A percentile compares a stretch with the other conserved stretches of the same genome.
These are phyloP conservation scores for Salix purpurea DNA, from an alignment of 345 rosid genomes.

Conservation along the genomic window DNA sequence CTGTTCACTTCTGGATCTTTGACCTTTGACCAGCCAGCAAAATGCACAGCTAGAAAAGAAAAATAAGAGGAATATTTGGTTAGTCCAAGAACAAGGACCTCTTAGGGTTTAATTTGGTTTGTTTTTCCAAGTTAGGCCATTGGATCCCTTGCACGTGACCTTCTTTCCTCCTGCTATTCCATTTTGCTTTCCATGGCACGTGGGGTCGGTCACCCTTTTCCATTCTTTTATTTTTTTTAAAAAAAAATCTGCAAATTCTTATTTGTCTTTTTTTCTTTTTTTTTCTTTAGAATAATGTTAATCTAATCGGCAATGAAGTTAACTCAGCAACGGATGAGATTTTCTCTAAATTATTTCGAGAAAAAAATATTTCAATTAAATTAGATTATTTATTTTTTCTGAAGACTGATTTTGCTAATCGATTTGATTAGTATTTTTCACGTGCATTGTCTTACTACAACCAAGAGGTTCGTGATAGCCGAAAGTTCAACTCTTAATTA, in stretches of 20 bases:
- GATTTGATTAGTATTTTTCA: not conserved
- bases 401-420: not conserved
- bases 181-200: conserved; percentile 37
- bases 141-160: conserved; percentile 58
- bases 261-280: not conserved
- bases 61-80: conserved; percentile 22
- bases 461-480: too few relatives aligned
- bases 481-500: too few relatives aligned
- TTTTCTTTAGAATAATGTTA: not conserved
- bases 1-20: conserved; percentile 24
- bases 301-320: not conserved
- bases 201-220: conserved; percentile 23
- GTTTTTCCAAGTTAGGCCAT: conserved; percentile 9
- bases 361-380: too few relatives aligned
- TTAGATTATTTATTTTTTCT: too few relatives aligned
- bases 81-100: conserved; percentile 8
- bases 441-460: not conserved
- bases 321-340: not conserved
- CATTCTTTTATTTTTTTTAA: not conserved
- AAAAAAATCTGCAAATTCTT: not conserved
- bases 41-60: not conserved
- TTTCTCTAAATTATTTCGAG: too few relatives aligned
- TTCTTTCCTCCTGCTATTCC: conserved; percentile 14
- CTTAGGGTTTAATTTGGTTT: not conserved
- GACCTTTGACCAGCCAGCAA: conserved; percentile 46